Evolutionary conservation across 305 asterid species (phyloP), one percentile per base, ranked within the genome.

Genomic region (Plantago lanceolata): DNA sequence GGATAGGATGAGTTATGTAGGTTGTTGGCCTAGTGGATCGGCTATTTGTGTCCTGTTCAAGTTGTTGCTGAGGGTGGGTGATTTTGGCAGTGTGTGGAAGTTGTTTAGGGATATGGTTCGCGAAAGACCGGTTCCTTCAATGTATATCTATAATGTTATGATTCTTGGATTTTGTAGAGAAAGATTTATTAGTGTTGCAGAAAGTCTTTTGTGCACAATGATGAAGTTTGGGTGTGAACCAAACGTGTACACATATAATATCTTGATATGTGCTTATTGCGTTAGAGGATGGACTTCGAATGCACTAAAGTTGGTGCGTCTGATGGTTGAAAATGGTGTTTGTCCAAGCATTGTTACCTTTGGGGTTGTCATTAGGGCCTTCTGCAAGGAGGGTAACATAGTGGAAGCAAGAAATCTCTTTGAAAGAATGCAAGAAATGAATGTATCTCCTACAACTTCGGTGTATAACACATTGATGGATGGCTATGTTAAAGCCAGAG

Each of bases 401-500:
- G 75, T 59, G 61, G 83, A 78, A 73, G 99, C 99, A 21, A 83
- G 89, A 74, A 82, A 76, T 56, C 44, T 87, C 37, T 85, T 89
- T 56, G 83, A 84, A 33, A 81, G 70, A 71, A 79, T 82, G 88
- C 79, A 76, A 64, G 86, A 78, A 65, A 65, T 72, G 78, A 94
- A 89, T 19, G 83, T 85, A 64, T 58, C 31, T 59, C 96, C 95
- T 12, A 68, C 72, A 75, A 82, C 86, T 35, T 54, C 26, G 11
- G 65, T 73, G 54, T 93, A 83, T 69, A 93, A 93, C 40, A 66
- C 81, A 65, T 71, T 93, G 87, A 84, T 93, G 94, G 86, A 87
- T 70, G 97, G 99, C 61, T 93, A 82, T 71, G 90, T 85, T 57
- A 93, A 93, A 79, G 86, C 89, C 9, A 79, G 95, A 75, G 92